Evolutionary conservation across 2,329 filamentous ascomycete species (phyloP), one percentile per base, ranked within the genome.

Genomic region (Cytospora mali): DNA sequence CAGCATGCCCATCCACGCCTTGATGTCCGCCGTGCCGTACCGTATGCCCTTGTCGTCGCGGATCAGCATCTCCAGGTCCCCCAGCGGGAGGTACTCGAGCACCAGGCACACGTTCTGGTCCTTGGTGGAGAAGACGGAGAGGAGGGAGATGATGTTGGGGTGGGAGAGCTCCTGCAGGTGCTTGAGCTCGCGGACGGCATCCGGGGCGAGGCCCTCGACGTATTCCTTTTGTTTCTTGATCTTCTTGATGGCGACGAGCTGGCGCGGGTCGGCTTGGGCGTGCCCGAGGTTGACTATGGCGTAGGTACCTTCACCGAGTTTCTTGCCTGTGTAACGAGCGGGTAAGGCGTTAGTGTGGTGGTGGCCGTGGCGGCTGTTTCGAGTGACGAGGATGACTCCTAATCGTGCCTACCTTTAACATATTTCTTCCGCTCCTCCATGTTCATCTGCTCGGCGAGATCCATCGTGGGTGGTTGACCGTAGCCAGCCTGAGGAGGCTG

Each of bases 1-100:
- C n/a, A 98, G 84, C 95, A 98, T 98, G 67, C 91, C 91, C 89
- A 97, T 96, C 95, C 95, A 99, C 18, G 93, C 90, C 76, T 99
- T 99, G 75, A 98, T 93, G 75, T 99, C 95, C 21, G 91, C 90
- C 13, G 87, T 86, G 66, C 91, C 91, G 75, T 98, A 98, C 60
- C 88, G 86, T 53, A 97, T 88, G 59, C 81, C 80, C 52, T 88
- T 84, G 31, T 85, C 87, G 76, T 98, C 93, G 74, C 92, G 91
- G 75, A 97, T 96, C 64, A 99, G 85, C 84, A 93, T 92, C 76
- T 98, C 92, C 29, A 99, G 84, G 76, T 99, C 95, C 68, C 95
- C 94, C n/a, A 92, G 86, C 0, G 94, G 93, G 4, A 98, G 84
- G 75, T 90, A 96, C 77, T 99, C 95, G 69, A 99, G 87, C 27